Evolutionary conservation across 192 early-diverging fungal species (phyloP), one percentile per base, ranked within the genome.

Genomic region (Geosiphon pyriformis): DNA sequence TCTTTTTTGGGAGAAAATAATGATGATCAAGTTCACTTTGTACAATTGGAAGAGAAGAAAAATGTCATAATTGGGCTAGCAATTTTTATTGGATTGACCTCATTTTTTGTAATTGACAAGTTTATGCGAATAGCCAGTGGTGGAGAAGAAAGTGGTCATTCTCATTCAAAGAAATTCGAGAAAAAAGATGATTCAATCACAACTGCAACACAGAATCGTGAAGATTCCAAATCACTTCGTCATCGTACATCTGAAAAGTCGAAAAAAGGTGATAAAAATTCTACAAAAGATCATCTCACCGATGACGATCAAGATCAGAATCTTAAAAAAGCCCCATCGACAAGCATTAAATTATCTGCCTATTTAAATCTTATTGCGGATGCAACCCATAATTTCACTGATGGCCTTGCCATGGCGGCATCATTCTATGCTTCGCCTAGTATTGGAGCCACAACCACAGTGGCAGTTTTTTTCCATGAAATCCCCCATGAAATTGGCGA

Each of bases 401-500:
- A 94, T 61, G 92, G 92, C 3, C 74, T 93, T 35, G 87, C 91
- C 3, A 88, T 93, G 84, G 83, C 90, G 0, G 88, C 89, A 1
- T 91, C 92, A 23, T 92, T 93, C 70, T 89, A 90, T 60, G 78
- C 88, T 37, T 90, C 88, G 30, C 90, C 89, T 27, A 84, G 86
- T 2, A 83, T 90, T 26, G 92, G 92, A n/a, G 83, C 90, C 4
- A 90, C 90, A 2, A 93, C 92, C 6, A 86, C 88, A 31, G 85
- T 93, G 0, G 92, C 92, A 0, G 88, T 93, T 25, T 90, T 91
- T 33, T 90, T 93, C 79, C 92, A 93, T 70, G 92, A 93, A 73
- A 92, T 93, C 61, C 92, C 92, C 3, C 92, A 93, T 65, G 88
- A 92, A 77, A 86, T 93, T 2, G 90, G 90, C 49, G 92, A 93